Base-by-base conservation (phyloP, 2,329 filamentous ascomycete genomes). In the Fusarium sacchari region DNA sequence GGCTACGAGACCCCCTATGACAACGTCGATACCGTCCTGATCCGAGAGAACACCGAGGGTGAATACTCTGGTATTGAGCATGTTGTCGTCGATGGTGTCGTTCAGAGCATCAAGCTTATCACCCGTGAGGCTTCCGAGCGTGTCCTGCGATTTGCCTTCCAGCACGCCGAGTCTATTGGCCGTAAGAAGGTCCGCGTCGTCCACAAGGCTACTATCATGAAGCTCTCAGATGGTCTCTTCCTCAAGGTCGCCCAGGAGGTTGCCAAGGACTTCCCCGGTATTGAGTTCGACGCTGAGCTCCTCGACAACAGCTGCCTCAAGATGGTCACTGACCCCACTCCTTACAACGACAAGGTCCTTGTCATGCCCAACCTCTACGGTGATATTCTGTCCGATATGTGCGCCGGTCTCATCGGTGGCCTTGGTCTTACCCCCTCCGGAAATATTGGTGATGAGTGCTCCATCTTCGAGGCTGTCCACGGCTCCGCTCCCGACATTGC, bases 191-290 rank as follows among this genome's bases (percentile, higher is more conserved):
- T 98, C 81, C 94, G 95, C 81, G 96, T 95, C 69, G 95, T 98
- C 74, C 96, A 99, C 93, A 99, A 99, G 91, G 96, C 96, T 84
- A 98, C 96, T 82, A 99, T 99, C 88, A 99, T 99, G 96, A 99
- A 99, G 92, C 97, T 98, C 94, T 96, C 93, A 82, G 96, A 99
- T 84, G 96, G 96, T 87, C 94, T 99, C 72, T 99, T 99, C 92
- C 90, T 99, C 78, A 93, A 90, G 84, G 94, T 93, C 72, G 96
- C 93, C 78, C 88, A 91, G 78, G 90, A 96, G 71, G 91, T 99
- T 77, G 89, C 94, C 84, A 97, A 97, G 91, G 95, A 98, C 82
- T 99, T 94, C 90, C 96, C 96, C 74, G 88, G 92, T 79, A 94
- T 99, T 81, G 94, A 98, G 87, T 98, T 99, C 83, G 96, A 98